Evolutionary conservation across 441 rosid genomes (phyloP).

Genomic region (Pelargonium cotyledonis): DNA sequence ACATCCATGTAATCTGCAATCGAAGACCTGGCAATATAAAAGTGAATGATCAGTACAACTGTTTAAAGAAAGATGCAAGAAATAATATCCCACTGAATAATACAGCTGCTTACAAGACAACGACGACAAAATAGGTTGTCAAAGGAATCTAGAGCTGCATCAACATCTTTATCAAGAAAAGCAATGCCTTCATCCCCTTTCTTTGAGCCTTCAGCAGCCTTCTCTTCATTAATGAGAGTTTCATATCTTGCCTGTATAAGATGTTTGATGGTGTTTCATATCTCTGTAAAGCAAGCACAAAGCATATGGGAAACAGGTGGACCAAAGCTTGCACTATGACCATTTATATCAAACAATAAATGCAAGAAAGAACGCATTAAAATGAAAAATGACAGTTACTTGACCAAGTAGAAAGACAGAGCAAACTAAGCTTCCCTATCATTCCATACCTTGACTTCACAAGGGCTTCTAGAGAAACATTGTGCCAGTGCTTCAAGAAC

Average conservation of each 20-base stretch:
- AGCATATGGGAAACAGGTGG: constrained; percentile 85
- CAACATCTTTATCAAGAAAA: constrained; percentile 81
- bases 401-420: background rate
- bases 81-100: background rate
- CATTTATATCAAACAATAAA: constrained; percentile 33
- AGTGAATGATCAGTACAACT: constrained; percentile 8
- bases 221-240: constrained; percentile 57
- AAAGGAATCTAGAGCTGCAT: constrained; percentile 96
- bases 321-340: constrained; percentile 67
- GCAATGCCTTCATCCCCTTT: constrained; percentile 42
- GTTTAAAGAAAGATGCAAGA: background rate
- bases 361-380: constrained; percentile 7
- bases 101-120: constrained; percentile 63
- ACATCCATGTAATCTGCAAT: constrained; percentile 97
- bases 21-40: constrained; percentile 68
- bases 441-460: constrained; percentile 73
- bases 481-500: constrained; percentile 63
- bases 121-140: constrained; percentile 96
- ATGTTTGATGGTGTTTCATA: constrained; percentile 94
- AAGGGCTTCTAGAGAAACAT: constrained; percentile 57
- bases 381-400: background rate
- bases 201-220: constrained; percentile 35
- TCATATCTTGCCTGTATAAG: constrained; percentile 99
- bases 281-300: constrained; percentile 84
- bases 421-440: constrained; percentile 2